These are phyloP conservation scores for Arthrobotrys entomopaga DNA, from an alignment of 2,329 filamentous ascomycete genomes.

Conservation along the genomic window DNA sequence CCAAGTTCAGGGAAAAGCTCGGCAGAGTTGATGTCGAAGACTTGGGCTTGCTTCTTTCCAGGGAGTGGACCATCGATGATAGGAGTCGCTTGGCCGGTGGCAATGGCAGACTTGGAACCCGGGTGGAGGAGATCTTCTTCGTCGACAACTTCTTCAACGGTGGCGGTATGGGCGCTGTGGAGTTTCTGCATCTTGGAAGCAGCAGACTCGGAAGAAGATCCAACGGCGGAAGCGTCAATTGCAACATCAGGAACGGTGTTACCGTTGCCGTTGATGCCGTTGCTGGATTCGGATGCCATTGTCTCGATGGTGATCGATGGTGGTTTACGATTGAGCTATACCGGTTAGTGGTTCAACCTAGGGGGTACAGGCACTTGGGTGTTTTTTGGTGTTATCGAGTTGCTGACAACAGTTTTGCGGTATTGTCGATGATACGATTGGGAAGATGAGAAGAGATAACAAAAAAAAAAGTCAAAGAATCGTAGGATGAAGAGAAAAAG, in stretches of 20 bases:
- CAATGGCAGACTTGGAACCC: slow-evolving; percentile 61
- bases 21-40: slow-evolving; percentile 84
- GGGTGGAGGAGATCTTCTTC: slow-evolving; percentile 76
- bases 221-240: slow-evolving; percentile 55
- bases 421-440: slow-evolving; percentile 35
- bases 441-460: slow-evolving; percentile 9
- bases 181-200: slow-evolving; percentile 71
- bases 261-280: slow-evolving; percentile 53
- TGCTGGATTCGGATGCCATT: slow-evolving; percentile 47
- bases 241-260: slow-evolving; percentile 56
- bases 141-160: slow-evolving; percentile 82
- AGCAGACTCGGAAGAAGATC: slow-evolving; percentile 60
- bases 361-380: slow-evolving; percentile 52
- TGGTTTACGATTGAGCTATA: slow-evolving; percentile 53
- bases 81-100: slow-evolving; percentile 62
- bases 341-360: slow-evolving; percentile 54
- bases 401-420: slow-evolving; percentile 49
- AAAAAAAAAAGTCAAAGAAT: neutral
- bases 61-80: slow-evolving; percentile 60
- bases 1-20: slow-evolving; percentile 95
- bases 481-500: slow-evolving; percentile 4
- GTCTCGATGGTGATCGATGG: slow-evolving; percentile 33
- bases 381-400: slow-evolving; percentile 47
- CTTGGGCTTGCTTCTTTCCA: slow-evolving; percentile 62
- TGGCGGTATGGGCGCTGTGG: slow-evolving; percentile 71